Evolutionary conservation across 2,329 filamentous ascomycete genomes (phyloP), one percentile per base, ranked within the genome.

Genomic region (Colletotrichum liaoningense): DNA sequence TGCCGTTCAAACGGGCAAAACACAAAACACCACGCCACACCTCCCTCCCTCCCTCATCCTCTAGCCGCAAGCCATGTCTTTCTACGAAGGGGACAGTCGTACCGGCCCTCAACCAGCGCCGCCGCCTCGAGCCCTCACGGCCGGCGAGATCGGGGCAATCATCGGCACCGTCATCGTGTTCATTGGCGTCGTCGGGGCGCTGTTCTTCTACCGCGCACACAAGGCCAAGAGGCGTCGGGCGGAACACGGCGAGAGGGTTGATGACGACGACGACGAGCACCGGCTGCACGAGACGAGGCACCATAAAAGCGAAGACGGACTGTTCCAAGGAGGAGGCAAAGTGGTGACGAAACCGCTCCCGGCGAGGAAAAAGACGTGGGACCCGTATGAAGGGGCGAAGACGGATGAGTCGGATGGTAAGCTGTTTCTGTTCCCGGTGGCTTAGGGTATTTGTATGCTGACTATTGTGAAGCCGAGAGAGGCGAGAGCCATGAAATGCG

Each of bases 141-240:
- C 76, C 24, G 63, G 77, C 33, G 80, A 81, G 63, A 77, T 80
- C 38, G 80, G 77, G 4, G 73, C 79, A 64, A 77, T 81, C n/a
- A 73, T 76, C 28, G 78, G 73, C 26, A 75, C 75, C 14, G 74
- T 78, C 38, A 12, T 75, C 49, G 75, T 76, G 63, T 78, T 80
- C 60, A 35, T 76, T 46, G 28, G 76, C 5, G 64, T 77, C 56
- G 68, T 81, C 7, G 67, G 68, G 19, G 69, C 75, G 16, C 69
- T 80, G 63, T 79, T 81, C 30, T 64, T 75, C 59, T 75, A 75
- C 66, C 78, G 77, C 8, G 63, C 67, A 33, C 63, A n/a, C 42
- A 75, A 63, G 42, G 63, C 56, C 57, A 70, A 75, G 57, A 65
- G 59, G 33, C 73, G 57, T 52, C 65, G 63, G 38, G 52, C 26